phyloP scores from a whole-genome alignment of 768 basidiomycete species.

The Thelephora ganbajun region DNA sequence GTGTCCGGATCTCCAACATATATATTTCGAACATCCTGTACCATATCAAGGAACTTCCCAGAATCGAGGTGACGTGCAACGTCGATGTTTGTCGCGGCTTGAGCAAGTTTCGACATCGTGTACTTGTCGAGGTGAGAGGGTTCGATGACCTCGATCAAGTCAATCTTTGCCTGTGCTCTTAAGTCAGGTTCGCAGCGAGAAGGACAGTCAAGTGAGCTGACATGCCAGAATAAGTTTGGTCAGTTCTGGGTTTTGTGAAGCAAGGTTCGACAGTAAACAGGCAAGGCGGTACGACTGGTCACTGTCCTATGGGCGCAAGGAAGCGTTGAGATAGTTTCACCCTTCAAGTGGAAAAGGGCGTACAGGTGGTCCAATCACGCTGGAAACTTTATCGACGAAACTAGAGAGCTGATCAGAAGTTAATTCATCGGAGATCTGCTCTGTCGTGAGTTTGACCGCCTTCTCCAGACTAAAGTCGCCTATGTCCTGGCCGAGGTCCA shows the following conservation, averaged over 20 bases:
- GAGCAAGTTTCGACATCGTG: conserved; percentile 41
- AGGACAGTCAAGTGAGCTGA: conserved; percentile 10
- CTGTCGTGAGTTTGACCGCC: conserved; percentile 35
- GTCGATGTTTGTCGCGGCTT: conserved; percentile 52
- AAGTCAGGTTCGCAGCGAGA: conserved; percentile 9
- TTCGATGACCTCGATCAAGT: conserved; percentile 41
- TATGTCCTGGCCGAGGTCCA: conserved; percentile 40
- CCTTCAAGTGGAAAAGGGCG: conserved; percentile 7
- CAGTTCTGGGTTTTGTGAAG: conserved; percentile 46
- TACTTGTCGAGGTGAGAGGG: conserved; percentile 35
- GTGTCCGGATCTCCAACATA: conserved; percentile 25
- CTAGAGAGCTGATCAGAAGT: conserved; percentile 32
- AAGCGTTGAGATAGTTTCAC: not conserved
- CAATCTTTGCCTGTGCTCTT: conserved; percentile 38
- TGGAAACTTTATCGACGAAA: conserved; percentile 44
- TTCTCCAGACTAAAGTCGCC: conserved; percentile 43
- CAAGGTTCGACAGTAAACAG: conserved; percentile 45
- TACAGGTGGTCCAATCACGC: conserved; percentile 45
- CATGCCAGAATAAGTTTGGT: conserved; percentile 31
- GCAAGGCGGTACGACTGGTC: conserved; percentile 49
- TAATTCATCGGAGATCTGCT: conserved; percentile 47
- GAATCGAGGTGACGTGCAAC: conserved; percentile 39
- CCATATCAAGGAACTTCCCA: conserved; percentile 25
- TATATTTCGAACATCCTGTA: conserved; percentile 24
- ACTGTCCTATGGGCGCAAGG: conserved; percentile 23